A percentile compares a stretch with the other conserved stretches of the same genome.
Conservation (phyloP, 371 early-diverging fungal species). For the Rhizopus microsporus region DNA sequence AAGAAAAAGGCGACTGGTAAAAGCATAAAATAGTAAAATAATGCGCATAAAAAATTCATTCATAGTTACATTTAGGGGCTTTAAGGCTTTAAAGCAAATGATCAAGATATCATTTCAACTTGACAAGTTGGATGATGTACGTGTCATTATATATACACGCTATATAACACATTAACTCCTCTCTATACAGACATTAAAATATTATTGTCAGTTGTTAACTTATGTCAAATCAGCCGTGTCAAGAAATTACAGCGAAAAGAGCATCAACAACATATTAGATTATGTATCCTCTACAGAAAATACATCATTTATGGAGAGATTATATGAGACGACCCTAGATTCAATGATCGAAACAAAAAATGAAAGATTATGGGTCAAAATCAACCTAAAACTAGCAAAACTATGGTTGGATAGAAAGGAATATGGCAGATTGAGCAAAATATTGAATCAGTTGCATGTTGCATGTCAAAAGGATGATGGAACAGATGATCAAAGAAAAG, state of each 20-base stretch:
- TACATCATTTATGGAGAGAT: slow-evolving; percentile 79
- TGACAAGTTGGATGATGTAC: slow-evolving; percentile 65
- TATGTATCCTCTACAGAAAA: slow-evolving; percentile 75
- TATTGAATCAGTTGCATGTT: slow-evolving; percentile 70
- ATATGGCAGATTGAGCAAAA: slow-evolving; percentile 72
- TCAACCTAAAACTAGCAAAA: slow-evolving; percentile 89
- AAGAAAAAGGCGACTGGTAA: slow-evolving; percentile 85
- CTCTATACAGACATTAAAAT: slow-evolving; percentile 63
- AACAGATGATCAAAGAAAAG: slow-evolving; percentile 85
- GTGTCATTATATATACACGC: neutral
- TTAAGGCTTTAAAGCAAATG: slow-evolving; percentile 94
- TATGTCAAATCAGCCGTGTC: slow-evolving; percentile 84
- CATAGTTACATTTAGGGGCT: slow-evolving; percentile 69
- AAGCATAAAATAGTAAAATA: neutral
- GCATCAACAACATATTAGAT: slow-evolving; percentile 94
- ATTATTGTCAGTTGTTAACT: slow-evolving; percentile 78
- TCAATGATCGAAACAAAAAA: slow-evolving; percentile 79
- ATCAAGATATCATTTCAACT: slow-evolving; percentile 82
- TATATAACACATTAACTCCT: neutral
- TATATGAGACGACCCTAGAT: slow-evolving; percentile 80
- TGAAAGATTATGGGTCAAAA: slow-evolving; percentile 90
- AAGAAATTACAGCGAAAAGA: slow-evolving; percentile 93
- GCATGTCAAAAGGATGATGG: slow-evolving; percentile 85
- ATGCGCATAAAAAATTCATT: neutral
- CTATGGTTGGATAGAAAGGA: slow-evolving; percentile 87